phyloP scores from a whole-genome alignment of 805 yeast genomes.

The Candida methanosorbosa region DNA sequence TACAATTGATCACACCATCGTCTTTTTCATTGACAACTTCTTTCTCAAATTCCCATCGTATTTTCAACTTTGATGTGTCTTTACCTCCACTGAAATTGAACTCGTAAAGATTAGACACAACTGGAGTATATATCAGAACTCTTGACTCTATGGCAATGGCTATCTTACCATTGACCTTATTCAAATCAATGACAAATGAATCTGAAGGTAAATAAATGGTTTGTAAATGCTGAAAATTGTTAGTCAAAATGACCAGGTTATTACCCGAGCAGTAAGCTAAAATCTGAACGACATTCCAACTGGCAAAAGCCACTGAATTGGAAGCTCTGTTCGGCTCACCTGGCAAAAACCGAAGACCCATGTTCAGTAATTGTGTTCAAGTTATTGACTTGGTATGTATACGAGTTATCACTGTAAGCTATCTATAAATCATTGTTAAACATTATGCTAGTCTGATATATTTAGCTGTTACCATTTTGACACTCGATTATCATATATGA shows the following conservation, averaged over 20 bases:
- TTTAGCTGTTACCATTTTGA: no score
- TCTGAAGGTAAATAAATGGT: constrained; percentile 66
- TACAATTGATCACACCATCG: constrained; percentile 16
- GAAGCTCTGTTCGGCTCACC: constrained; percentile 67
- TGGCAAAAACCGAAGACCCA: constrained; percentile 69
- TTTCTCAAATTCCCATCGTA: constrained; percentile 23
- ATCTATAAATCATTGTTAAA: no score
- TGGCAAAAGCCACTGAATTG: constrained; percentile 46
- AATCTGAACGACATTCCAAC: constrained; percentile 59
- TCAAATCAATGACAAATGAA: constrained; percentile 58
- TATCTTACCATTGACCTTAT: constrained; percentile 49
- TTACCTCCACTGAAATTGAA: constrained; percentile 25
- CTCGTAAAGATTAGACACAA: constrained; percentile 35
- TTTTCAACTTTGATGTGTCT: constrained; percentile 19
- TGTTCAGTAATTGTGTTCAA: no score
- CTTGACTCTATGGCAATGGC: constrained; percentile 42
- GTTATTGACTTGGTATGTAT: no score
- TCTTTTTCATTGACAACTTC: constrained; percentile 15
- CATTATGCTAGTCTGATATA: no score
- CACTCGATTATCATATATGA: no score
- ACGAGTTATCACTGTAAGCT: no score
- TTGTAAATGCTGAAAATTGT: constrained; percentile 51
- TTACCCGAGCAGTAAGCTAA: constrained; percentile 83
- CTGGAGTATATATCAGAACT: constrained; percentile 47
- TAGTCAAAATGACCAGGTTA: constrained; percentile 61